Base-by-base conservation (phyloP, 805 yeast species). In the Teunomyces tritomae region DNA sequence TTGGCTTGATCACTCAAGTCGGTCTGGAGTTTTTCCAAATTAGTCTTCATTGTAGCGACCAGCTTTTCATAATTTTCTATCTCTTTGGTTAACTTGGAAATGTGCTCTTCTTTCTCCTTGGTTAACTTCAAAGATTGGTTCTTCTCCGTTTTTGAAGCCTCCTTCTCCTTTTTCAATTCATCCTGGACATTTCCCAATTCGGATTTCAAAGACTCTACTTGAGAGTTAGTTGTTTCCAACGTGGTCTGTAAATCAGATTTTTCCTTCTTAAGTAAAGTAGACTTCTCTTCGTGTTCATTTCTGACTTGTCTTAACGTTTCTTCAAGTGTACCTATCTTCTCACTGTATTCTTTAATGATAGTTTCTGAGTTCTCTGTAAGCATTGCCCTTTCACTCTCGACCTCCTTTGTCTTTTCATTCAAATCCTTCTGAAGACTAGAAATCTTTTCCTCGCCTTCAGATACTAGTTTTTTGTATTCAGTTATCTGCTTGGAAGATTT, bases 321-420 rank as follows among this genome's bases (percentile, higher is more conserved):
- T 49, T 81, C 85, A 11, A 81, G 56, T 7, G 51, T 54, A 11
- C 68, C 63, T 7, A 79, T 70, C 54, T 73, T 77, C 28, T 72
- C 76, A 8, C 76, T 66, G 52, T 78, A 79, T 47, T 78, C 80
- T 51, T 75, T 70, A 0, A 78, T 66, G 0, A 76, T 65, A 0
- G 79, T 68, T 47, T 77, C 81, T 0, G 85, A 79, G 43, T 67
- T 76, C 45, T 77, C 77, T 46, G 72, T 72, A 9, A 78, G 57
- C 54, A 76, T 61, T 9, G 62, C 65, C 46, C 85, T 64, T 54
- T 80, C 85, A 29, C 67, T 68, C 42, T 80, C 85, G 49, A 80
- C 72, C 37, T 76, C 83, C 35, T 61, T 50, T 0, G 55, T 54
- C 50, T 76, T 79, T 14, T 54, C 53, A 14, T 65, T 66, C 37